Percentiles rank a stretch among this genome's conserved stretches.
phyloP scores from a whole-genome alignment of 805 yeast species.

The Henningerozyma blattae region DNA sequence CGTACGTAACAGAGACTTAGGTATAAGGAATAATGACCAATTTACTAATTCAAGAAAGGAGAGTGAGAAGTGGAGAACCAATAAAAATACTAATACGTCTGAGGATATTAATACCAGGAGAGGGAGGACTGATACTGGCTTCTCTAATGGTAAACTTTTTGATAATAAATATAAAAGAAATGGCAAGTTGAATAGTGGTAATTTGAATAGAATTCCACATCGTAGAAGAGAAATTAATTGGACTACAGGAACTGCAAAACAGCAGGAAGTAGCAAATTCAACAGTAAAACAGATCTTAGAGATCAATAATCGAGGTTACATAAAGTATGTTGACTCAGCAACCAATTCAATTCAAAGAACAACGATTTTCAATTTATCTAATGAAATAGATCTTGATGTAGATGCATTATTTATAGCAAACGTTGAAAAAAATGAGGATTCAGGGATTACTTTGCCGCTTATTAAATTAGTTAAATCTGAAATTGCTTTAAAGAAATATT shows the following conservation, averaged over 20 bases:
- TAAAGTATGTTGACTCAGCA: conserved; percentile 12
- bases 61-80: too few species aligned
- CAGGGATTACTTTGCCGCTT: conserved; percentile 10
- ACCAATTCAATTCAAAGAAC: conserved; percentile 11
- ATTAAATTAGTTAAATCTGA: conserved; percentile 17
- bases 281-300: conserved; percentile 11
- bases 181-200: too few species aligned
- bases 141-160: too few species aligned
- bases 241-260: conserved; percentile 22
- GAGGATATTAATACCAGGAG: too few species aligned
- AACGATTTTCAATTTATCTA: conserved; percentile 14
- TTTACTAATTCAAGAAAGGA: too few species aligned
- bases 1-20: too few species aligned
- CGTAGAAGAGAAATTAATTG: conserved; percentile 12
- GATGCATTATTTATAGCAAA: conserved; percentile 17
- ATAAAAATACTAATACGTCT: too few species aligned
- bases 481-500: conserved; percentile 17
- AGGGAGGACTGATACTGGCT: too few species aligned
- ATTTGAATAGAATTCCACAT: too few species aligned
- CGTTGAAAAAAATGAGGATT: conserved; percentile 9
- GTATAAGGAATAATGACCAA: too few species aligned
- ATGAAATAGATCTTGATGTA: conserved; percentile 16
- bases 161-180: too few species aligned
- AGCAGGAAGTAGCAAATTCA: conserved; percentile 18
- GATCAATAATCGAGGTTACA: conserved; percentile 15